phyloP scores from a whole-genome alignment of 768 basidiomycete species.

The Austroboletus eburneus region DNA sequence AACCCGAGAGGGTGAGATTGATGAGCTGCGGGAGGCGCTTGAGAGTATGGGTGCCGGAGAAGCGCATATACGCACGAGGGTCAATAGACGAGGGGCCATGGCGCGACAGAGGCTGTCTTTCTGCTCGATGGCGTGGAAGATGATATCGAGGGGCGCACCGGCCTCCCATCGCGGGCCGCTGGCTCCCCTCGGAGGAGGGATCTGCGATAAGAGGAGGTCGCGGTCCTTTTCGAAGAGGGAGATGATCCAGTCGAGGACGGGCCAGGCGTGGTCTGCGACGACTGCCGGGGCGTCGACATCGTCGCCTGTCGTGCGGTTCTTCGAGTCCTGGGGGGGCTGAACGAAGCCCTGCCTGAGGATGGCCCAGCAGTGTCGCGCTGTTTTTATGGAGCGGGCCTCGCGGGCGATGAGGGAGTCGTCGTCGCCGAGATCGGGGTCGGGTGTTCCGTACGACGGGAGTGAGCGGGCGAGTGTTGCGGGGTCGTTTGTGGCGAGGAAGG shows the following conservation, averaged over 20 bases:
- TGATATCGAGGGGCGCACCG: conserved; percentile 46
- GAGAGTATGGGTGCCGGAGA: not conserved
- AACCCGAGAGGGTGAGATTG: conserved; percentile 35
- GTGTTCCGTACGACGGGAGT: conserved; percentile 27
- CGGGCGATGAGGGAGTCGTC: conserved; percentile 56
- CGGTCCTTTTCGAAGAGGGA: conserved; percentile 66
- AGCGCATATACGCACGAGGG: conserved; percentile 23
- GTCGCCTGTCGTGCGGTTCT: conserved; percentile 32
- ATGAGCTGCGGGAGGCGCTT: conserved; percentile 32
- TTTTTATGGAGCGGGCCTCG: conserved; percentile 49
- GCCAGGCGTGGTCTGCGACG: conserved; percentile 66
- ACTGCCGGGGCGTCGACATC: conserved; percentile 30
- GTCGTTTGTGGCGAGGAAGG: conserved; percentile 55
- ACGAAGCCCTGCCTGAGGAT: conserved; percentile 54
- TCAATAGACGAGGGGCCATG: conserved; percentile 34
- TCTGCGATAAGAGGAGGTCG: conserved; percentile 54
- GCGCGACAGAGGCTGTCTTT: conserved; percentile 25
- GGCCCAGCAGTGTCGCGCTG: conserved; percentile 58
- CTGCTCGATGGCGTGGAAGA: conserved; percentile 36
- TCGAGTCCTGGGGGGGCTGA: conserved; percentile 30
- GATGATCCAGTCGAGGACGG: conserved; percentile 65
- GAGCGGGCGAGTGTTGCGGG: conserved; percentile 56
- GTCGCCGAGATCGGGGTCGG: conserved; percentile 14
- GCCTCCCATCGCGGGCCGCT: conserved; percentile 52
- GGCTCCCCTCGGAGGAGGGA: conserved; percentile 50